Evolutionary conservation across 306 rosid species (phyloP).

Genomic region (Parietaria judaica): DNA sequence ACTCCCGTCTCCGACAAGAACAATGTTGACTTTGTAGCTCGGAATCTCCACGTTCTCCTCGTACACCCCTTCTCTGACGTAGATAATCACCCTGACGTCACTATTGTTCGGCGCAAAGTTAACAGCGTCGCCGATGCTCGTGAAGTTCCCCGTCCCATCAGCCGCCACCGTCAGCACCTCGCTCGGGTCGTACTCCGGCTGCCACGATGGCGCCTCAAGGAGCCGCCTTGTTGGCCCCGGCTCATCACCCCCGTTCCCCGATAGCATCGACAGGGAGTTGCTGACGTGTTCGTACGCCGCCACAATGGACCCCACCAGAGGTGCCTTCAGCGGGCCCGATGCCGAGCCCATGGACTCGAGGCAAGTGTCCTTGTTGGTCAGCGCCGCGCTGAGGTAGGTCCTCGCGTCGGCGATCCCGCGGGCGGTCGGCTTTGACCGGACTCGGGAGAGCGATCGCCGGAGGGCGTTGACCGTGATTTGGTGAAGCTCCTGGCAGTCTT

Average conservation of each 20-base stretch:
- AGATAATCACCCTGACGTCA: slow-evolving; percentile 44
- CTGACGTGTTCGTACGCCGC: slow-evolving; percentile 52
- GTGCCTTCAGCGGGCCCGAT: slow-evolving; percentile 55
- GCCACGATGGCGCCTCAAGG: slow-evolving; percentile 33
- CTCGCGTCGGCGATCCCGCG: slow-evolving; percentile 40
- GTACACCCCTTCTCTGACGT: slow-evolving; percentile 51
- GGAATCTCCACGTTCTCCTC: slow-evolving; percentile 67
- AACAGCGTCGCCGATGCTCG: slow-evolving; percentile 52
- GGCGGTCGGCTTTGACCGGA: slow-evolving; percentile 15
- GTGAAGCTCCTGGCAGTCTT: slow-evolving; percentile 70
- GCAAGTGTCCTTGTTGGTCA: slow-evolving; percentile 82
- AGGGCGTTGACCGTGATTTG: slow-evolving; percentile 45
- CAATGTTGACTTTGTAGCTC: slow-evolving; percentile 54
- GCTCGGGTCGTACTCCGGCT: slow-evolving; percentile 27
- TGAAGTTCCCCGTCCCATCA: slow-evolving; percentile 69
- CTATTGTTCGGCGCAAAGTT: slow-evolving; percentile 63
- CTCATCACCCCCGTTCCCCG: slow-evolving; percentile 12
- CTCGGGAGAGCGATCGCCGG: slow-evolving; percentile 38
- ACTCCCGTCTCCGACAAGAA: slow-evolving; percentile 72
- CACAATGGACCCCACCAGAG: slow-evolving; percentile 34
- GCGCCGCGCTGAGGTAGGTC: slow-evolving; percentile 70
- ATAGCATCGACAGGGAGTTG: slow-evolving; percentile 56
- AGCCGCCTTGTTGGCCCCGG: slow-evolving; percentile 30
- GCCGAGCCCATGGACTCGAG: slow-evolving; percentile 67
- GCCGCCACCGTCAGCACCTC: slow-evolving; percentile 50